These are phyloP conservation scores for Dalbergia cultrata DNA, from an alignment of 306 rosid genomes.

Conservation along the genomic window DNA sequence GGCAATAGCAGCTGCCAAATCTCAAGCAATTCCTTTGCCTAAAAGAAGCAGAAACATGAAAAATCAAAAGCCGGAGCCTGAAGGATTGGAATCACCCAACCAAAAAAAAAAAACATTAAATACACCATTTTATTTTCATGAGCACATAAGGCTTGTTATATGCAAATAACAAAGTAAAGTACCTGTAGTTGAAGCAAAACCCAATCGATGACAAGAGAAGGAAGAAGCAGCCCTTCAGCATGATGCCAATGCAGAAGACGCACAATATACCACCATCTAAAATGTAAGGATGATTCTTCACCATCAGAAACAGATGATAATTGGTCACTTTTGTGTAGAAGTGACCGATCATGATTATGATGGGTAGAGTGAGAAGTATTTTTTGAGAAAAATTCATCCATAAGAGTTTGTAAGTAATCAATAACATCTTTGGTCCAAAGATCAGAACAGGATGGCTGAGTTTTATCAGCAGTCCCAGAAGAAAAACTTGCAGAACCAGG, in stretches of 20 bases:
- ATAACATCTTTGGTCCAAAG: slow-evolving; percentile 92
- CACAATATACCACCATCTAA: slow-evolving; percentile 93
- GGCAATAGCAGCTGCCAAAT: slow-evolving; percentile 88
- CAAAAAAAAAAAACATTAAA: background rate
- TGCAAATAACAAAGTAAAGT: slow-evolving; percentile 18
- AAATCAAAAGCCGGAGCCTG: slow-evolving; percentile 47
- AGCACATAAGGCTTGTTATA: slow-evolving; percentile 28
- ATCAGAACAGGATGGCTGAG: slow-evolving; percentile 84
- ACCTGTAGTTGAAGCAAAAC: slow-evolving; percentile 93
- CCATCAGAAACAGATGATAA: slow-evolving; percentile 59
- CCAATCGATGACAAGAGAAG: slow-evolving; percentile 93
- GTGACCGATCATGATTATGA: slow-evolving; percentile 67
- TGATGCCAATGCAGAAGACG: slow-evolving; percentile 95
- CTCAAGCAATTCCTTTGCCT: slow-evolving; percentile 89
- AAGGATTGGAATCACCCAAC: slow-evolving; percentile 29
- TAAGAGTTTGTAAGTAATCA: slow-evolving; percentile 80
- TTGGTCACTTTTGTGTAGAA: slow-evolving; percentile 65
- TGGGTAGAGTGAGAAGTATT: slow-evolving; percentile 61
- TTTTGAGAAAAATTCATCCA: slow-evolving; percentile 81
- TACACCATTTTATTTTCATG: background rate
- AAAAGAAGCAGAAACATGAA: slow-evolving; percentile 48
- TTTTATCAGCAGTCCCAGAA: slow-evolving; percentile 76
- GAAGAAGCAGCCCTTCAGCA: slow-evolving; percentile 86
- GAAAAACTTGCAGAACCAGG: slow-evolving; percentile 72
- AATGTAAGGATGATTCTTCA: slow-evolving; percentile 85